Evolutionary conservation across 495 filamentous ascomycete genomes (phyloP).

Genomic region (Penicillium tannophilum): DNA sequence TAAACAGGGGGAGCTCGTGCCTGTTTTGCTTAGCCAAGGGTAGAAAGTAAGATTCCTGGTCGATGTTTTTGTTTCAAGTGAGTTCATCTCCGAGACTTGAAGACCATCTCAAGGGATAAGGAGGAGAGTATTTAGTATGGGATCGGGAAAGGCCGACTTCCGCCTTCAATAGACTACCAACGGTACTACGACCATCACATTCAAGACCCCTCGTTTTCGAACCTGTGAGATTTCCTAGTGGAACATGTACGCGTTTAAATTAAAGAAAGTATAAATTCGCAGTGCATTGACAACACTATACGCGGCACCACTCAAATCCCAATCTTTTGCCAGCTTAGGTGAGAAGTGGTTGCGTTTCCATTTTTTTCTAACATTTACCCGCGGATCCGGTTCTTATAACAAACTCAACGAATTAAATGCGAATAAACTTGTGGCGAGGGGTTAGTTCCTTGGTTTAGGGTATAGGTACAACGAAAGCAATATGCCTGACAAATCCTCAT

Average conservation of each 20-base stretch:
- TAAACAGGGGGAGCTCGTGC: slow-evolving; percentile 22
- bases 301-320: too few species aligned
- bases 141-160: neutral
- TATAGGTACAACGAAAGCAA: too few species aligned
- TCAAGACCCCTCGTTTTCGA: too few species aligned
- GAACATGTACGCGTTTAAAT: too few species aligned
- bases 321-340: neutral
- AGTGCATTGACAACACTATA: too few species aligned
- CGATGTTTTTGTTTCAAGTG: slow-evolving; percentile 2
- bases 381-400: neutral
- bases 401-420: neutral
- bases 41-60: neutral
- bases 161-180: neutral
- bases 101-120: neutral
- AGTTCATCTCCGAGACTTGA: neutral
- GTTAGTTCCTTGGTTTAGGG: too few species aligned
- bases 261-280: too few species aligned
- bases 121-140: neutral
- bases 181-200: too few species aligned
- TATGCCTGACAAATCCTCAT: too few species aligned
- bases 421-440: too few species aligned
- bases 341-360: neutral
- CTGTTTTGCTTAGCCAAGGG: neutral
- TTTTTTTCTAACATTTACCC: neutral
- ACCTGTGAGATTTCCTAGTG: too few species aligned